phyloP scores from a whole-genome alignment of 2,329 filamentous ascomycete species.

The Achaetomium macrosporum region DNA sequence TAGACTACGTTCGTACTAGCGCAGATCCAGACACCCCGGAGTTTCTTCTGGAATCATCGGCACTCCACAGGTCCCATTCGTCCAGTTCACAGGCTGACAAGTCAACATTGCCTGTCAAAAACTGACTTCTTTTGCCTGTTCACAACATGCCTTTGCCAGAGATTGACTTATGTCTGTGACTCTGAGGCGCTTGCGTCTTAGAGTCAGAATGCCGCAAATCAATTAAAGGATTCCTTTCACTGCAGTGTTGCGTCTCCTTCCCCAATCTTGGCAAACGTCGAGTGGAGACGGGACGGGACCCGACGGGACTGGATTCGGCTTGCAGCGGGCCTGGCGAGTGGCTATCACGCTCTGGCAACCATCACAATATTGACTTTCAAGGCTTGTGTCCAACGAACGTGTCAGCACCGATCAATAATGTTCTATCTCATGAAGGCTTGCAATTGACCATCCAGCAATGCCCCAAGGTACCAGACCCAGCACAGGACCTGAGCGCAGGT shows the following conservation, averaged over 20 bases:
- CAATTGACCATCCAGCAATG: no score
- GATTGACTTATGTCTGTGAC: background rate
- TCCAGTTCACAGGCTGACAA: background rate
- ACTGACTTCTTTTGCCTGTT: background rate
- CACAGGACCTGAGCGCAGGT: no score
- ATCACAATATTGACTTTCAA: no score
- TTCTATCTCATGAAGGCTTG: no score
- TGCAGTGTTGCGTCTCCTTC: background rate
- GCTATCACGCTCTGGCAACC: background rate
- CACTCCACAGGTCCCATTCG: slow-evolving; percentile 14
- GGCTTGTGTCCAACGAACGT: no score
- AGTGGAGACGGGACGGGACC: background rate
- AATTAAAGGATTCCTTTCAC: background rate
- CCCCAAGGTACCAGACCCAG: no score
- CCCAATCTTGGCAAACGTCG: slow-evolving; percentile 12
- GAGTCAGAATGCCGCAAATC: background rate
- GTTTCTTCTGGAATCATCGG: slow-evolving; percentile 27
- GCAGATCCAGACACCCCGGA: slow-evolving; percentile 4
- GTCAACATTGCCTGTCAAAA: background rate
- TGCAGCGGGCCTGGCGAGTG: slow-evolving; percentile 8
- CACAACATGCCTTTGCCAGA: background rate
- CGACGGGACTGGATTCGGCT: slow-evolving; percentile 3
- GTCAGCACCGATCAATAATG: no score
- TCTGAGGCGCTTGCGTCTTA: background rate
- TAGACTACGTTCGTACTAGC: slow-evolving; percentile 20